Base-by-base conservation (phyloP, 176 grass and related monocot genomes). In the Coix lacrymajobi region DNA sequence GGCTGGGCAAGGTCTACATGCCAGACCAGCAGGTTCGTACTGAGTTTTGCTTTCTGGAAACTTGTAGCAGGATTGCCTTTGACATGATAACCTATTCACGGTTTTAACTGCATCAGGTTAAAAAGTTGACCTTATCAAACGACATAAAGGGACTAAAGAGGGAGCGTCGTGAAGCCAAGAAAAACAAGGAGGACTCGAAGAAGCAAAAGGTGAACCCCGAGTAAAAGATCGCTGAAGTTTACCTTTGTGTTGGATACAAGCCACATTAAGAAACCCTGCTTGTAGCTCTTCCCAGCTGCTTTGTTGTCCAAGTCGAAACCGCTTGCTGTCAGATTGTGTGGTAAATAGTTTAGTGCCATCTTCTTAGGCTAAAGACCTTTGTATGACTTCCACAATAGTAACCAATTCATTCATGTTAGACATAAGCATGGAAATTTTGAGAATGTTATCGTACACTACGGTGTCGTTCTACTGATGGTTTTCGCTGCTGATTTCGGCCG, bases 101-200 rank as follows among this genome's bases (percentile, higher is more conserved):
- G 3, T 25, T 82, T 83, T 58, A 8, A 30, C 29, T 63, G n/a
- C 48, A 14, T 73, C 43, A 97, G 95, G 85, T 94, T 84, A 90
- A 83, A 12, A 85, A 88, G 48, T 83, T 98, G 91, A 49, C 78
- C 40, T 87, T 86, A 76, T 66, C 75, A 43, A 79, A 81, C 24
- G 36, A 92, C n/a, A 40, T 95, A 13, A 98, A 93, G 82, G 96
- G 91, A 10, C 81, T 98, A 51, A 95, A 95, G 82, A 95, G 93
- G 66, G 96, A 95, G 80, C 85, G 91, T 7, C 91, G 85, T 4
- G 96, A 96, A 32, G 93, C 87, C 62, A 95, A 90, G 90, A 87
- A 87, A 93, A 95, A 85, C 11, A 93, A 93, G 73, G 84, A 90
- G 28, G 70, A 78, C 11, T 83, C 75, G 15, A 98, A 98, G 87